Conservation (phyloP, 2,329 filamentous ascomycete genomes). For the Phialophora expanda region DNA sequence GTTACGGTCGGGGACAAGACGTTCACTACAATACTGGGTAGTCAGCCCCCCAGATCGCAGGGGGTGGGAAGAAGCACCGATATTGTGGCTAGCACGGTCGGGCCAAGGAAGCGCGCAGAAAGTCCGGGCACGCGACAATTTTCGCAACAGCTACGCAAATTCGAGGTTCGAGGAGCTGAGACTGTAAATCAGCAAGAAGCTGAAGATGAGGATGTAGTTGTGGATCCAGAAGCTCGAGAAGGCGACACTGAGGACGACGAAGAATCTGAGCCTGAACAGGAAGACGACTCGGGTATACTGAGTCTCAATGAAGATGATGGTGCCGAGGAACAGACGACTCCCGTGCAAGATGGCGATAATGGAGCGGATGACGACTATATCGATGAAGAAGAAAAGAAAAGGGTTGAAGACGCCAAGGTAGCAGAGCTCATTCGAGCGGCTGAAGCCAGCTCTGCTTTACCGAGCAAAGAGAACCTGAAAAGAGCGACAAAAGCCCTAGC, state of each 20-base stretch:
- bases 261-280: constrained; percentile 51
- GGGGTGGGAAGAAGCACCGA: neutral
- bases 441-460: constrained; percentile 50
- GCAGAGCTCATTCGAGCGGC: constrained; percentile 54
- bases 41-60: constrained; percentile 49
- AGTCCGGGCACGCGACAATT: constrained; percentile 23
- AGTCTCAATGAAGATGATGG: constrained; percentile 1
- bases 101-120: constrained; percentile 1
- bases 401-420: constrained; percentile 52
- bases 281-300: constrained; percentile 5
- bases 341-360: constrained; percentile 5
- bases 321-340: neutral
- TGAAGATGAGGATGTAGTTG: constrained; percentile 18
- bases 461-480: constrained; percentile 51
- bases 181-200: constrained; percentile 42
- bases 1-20: constrained; percentile 75
- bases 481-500: constrained; percentile 53
- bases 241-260: constrained; percentile 52
- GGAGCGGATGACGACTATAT: constrained; percentile 51
- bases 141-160: constrained; percentile 34
- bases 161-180: constrained; percentile 30
- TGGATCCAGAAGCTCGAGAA: constrained; percentile 9
- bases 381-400: constrained; percentile 63
- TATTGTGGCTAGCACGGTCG: constrained; percentile 1
- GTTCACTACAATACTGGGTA: constrained; percentile 68